These are phyloP conservation scores for Sicyos baderoa DNA, from an alignment of 306 rosid species.

Conservation along the genomic window DNA sequence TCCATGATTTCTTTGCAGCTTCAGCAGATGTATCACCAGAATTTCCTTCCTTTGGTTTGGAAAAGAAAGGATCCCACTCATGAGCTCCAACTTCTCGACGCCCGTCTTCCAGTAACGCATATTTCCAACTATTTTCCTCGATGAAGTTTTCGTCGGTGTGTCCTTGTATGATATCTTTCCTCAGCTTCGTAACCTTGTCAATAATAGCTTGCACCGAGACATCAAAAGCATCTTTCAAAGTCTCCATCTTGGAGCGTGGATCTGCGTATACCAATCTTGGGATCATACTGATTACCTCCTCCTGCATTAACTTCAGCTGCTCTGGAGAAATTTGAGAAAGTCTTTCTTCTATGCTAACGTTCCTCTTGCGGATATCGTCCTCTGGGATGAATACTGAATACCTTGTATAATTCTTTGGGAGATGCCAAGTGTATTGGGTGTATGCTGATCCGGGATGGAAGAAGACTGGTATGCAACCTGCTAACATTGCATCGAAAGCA, in stretches of 20 bases:
- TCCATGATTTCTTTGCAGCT: constrained; percentile 86
- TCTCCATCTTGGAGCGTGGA: constrained; percentile 81
- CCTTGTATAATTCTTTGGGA: constrained; percentile 65
- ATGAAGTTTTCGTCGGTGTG: constrained; percentile 55
- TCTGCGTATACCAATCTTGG: constrained; percentile 86
- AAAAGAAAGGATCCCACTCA: constrained; percentile 99
- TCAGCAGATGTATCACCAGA: constrained; percentile 51
- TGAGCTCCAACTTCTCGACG: constrained; percentile 87
- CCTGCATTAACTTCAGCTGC: constrained; percentile 75
- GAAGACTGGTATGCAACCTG: constrained; percentile 97
- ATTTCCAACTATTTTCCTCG: constrained; percentile 97
- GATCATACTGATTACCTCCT: constrained; percentile 77
- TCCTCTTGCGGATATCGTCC: constrained; percentile 72
- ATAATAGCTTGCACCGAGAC: constrained; percentile 78
- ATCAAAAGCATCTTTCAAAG: constrained; percentile 83
- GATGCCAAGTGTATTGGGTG: constrained; percentile 96
- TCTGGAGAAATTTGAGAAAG: constrained; percentile 60
- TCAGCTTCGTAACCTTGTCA: constrained; percentile 68
- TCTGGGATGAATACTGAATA: constrained; percentile 95
- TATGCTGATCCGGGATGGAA: constrained; percentile 99
- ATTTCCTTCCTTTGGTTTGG: constrained; percentile 79
- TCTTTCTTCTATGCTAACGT: constrained; percentile 63
- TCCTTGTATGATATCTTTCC: constrained; percentile 65
- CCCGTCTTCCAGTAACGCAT: constrained; percentile 77
- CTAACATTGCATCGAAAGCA: constrained; percentile 89